Conservation (phyloP, 2,329 filamentous ascomycete genomes). For the Cryphonectria parasitica region DNA sequence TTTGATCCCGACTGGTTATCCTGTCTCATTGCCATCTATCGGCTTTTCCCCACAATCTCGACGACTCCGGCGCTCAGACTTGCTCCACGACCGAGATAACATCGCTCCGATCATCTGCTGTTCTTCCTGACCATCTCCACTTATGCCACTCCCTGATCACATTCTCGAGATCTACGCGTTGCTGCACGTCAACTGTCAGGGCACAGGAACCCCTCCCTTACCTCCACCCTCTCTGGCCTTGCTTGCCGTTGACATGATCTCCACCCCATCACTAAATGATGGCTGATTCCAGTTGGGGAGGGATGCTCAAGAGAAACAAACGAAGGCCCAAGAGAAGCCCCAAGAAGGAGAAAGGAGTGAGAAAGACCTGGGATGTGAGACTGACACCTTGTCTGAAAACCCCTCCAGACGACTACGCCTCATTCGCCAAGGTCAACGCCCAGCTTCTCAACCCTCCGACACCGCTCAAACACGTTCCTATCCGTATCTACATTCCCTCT, state of each 20-base stretch:
- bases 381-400: background rate
- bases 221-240: background rate
- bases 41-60: background rate
- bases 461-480: slow-evolving; percentile 79
- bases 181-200: slow-evolving; percentile 25
- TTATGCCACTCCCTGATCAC: background rate
- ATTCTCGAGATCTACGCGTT: background rate
- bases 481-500: slow-evolving; percentile 83
- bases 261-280: background rate
- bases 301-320: background rate
- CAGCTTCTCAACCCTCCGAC: slow-evolving; percentile 77
- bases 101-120: background rate
- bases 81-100: background rate
- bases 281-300: background rate
- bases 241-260: slow-evolving; percentile 6
- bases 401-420: slow-evolving; percentile 66
- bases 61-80: slow-evolving; percentile 11
- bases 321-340: background rate
- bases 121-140: background rate
- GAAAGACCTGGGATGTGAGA: background rate
- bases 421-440: slow-evolving; percentile 75
- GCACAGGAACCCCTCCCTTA: background rate
- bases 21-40: background rate
- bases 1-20: slow-evolving; percentile 21
- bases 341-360: background rate